phyloP scores from a whole-genome alignment of 2,329 filamentous ascomycete species.

The Thyridium curvatum region DNA sequence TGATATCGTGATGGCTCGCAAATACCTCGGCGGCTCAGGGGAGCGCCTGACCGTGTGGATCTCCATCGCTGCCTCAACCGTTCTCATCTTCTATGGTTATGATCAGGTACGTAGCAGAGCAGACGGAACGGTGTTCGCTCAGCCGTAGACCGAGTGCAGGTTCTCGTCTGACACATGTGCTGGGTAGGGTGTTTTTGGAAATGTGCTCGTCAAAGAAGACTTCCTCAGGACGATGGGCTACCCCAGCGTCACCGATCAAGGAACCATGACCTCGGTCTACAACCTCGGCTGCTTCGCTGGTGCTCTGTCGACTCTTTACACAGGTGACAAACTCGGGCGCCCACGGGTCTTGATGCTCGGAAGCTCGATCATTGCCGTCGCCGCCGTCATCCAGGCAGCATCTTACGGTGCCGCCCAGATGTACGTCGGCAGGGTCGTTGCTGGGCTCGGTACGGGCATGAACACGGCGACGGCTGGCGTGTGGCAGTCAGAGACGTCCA shows the following conservation, averaged over 20 bases:
- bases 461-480: constrained; percentile 12
- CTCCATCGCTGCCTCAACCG: constrained; percentile 40
- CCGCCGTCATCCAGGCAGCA: constrained; percentile 7
- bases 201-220: constrained; percentile 17
- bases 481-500: constrained; percentile 13
- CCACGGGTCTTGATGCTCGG: constrained; percentile 13
- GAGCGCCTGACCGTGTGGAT: constrained; percentile 45
- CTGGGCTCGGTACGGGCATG: constrained; percentile 11
- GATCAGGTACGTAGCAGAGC: no score
- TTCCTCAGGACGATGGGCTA: constrained; percentile 14
- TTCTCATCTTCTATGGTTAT: constrained; percentile 43
- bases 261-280: constrained; percentile 13
- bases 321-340: constrained; percentile 13
- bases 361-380: constrained; percentile 10
- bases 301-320: constrained; percentile 10
- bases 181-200: constrained; percentile 20
- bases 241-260: constrained; percentile 6
- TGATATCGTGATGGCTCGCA: constrained; percentile 7
- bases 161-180: neutral
- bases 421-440: constrained; percentile 10
- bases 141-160: no score
- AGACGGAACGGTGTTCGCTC: no score
- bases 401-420: constrained; percentile 8
- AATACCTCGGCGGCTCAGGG: constrained; percentile 44
- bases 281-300: constrained; percentile 14